Evolutionary conservation across 129 eudicot species (phyloP).

Genomic region (Chrysanthemum seticuspe): DNA sequence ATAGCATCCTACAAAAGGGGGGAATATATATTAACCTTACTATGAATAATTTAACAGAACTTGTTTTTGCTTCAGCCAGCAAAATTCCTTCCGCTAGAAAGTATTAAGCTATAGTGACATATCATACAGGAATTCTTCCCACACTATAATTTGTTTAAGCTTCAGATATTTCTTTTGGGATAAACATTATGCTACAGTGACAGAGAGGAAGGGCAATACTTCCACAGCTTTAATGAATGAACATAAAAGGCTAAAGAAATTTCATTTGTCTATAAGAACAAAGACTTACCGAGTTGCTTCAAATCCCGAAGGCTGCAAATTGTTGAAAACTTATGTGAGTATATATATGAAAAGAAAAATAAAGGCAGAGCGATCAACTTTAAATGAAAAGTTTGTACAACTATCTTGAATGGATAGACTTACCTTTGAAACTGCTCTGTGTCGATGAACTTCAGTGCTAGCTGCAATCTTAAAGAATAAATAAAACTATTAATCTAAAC

Average conservation of each 20-base stretch:
- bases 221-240: conserved; percentile 1
- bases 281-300: conserved; percentile 80
- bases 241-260: neutral
- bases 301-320: conserved; percentile 76
- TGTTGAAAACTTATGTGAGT: conserved; percentile 17
- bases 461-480: conserved; percentile 46
- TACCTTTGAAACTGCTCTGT: conserved; percentile 93
- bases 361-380: neutral
- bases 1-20: conserved; percentile 10
- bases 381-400: conserved; percentile 1
- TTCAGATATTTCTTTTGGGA: too few species aligned
- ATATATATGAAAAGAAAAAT: conserved; percentile 11
- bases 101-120: conserved; percentile 14
- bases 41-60: conserved; percentile 1
- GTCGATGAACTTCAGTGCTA: conserved; percentile 78
- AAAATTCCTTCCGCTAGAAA: neutral
- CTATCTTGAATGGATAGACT: conserved; percentile 26
- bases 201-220: neutral
- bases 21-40: neutral
- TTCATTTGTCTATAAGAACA: neutral
- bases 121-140: neutral
- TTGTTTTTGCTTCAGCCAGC: conserved; percentile 9
- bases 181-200: neutral
- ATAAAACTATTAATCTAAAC: neutral
- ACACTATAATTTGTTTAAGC: neutral